Conservation (phyloP, 1,139 yeast genomes). For the Pichia sp. region DNA sequence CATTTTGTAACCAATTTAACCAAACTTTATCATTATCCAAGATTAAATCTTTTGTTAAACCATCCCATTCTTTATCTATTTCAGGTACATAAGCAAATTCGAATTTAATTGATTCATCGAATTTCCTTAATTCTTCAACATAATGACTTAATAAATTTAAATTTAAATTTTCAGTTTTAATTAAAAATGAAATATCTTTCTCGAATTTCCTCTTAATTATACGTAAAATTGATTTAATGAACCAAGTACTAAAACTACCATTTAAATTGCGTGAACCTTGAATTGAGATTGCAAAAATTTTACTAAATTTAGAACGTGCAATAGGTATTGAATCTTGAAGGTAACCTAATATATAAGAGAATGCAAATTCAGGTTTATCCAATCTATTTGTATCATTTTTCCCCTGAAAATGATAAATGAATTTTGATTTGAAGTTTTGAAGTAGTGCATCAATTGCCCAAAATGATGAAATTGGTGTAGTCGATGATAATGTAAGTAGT, state of each 20-base stretch:
- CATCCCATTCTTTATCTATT: slow-evolving; percentile 38
- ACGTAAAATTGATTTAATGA: slow-evolving; percentile 46
- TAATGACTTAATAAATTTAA: slow-evolving; percentile 52
- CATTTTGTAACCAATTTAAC: slow-evolving; percentile 63
- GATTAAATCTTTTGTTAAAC: slow-evolving; percentile 48
- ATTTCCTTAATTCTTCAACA: slow-evolving; percentile 49
- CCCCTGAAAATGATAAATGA: slow-evolving; percentile 66
- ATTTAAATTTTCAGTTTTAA: slow-evolving; percentile 32
- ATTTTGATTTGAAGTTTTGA: slow-evolving; percentile 45
- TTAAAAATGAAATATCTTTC: slow-evolving; percentile 22
- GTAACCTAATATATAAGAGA: slow-evolving; percentile 46
- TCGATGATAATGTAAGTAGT: not conserved
- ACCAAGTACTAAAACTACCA: slow-evolving; percentile 34
- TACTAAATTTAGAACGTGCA: slow-evolving; percentile 29
- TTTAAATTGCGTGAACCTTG: slow-evolving; percentile 20
- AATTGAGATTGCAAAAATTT: slow-evolving; percentile 16
- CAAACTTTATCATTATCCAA: slow-evolving; percentile 37
- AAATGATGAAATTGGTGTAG: slow-evolving; percentile 4
- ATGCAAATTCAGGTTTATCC: slow-evolving; percentile 79
- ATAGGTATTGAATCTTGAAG: slow-evolving; percentile 37
- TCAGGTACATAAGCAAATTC: slow-evolving; percentile 40
- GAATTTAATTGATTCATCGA: slow-evolving; percentile 49
- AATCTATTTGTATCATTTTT: slow-evolving; percentile 57
- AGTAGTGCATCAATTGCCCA: slow-evolving; percentile 18
- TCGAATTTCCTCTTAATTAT: slow-evolving; percentile 45